Percentiles rank a stretch among this genome's conserved stretches.
These are phyloP conservation scores for Globomyces sp. DNA, from an alignment of 371 early-diverging fungal genomes.

Conservation along the genomic window DNA sequence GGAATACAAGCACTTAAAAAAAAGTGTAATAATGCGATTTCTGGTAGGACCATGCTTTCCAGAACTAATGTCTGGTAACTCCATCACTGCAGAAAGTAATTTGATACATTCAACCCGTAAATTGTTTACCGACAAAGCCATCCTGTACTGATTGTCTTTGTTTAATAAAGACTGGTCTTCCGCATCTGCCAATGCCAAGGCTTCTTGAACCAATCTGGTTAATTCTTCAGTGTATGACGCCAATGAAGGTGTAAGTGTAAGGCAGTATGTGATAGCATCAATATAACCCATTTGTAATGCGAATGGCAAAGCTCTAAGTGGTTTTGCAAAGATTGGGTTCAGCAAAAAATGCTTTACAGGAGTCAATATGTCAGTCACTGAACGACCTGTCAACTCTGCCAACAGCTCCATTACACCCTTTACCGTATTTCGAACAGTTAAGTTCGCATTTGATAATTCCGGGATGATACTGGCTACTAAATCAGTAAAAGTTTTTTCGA, in stretches of 20 bases:
- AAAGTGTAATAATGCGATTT: constrained; percentile 90
- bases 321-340: constrained; percentile 95
- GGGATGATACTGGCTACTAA: constrained; percentile 81
- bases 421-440: constrained; percentile 83
- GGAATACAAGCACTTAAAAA: constrained; percentile 95
- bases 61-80: constrained; percentile 67
- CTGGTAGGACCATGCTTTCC: constrained; percentile 73
- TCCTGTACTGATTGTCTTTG: constrained; percentile 80
- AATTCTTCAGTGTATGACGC: constrained; percentile 91
- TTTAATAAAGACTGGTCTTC: constrained; percentile 94
- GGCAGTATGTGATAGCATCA: constrained; percentile 95
- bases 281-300: constrained; percentile 97
- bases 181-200: constrained; percentile 92
- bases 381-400: constrained; percentile 71
- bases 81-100: constrained; percentile 90
- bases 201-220: constrained; percentile 85
- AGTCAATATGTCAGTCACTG: constrained; percentile 79
- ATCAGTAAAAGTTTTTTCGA: constrained; percentile 40
- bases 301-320: constrained; percentile 92
- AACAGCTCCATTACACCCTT: constrained; percentile 79
- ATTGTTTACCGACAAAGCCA: constrained; percentile 75
- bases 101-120: constrained; percentile 94
- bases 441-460: constrained; percentile 91
- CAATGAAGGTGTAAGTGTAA: constrained; percentile 87
- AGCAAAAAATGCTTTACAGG: constrained; percentile 85